These are phyloP conservation scores for Clonostachys rhizophaga DNA, from an alignment of 2,329 filamentous ascomycete species.

Conservation along the genomic window DNA sequence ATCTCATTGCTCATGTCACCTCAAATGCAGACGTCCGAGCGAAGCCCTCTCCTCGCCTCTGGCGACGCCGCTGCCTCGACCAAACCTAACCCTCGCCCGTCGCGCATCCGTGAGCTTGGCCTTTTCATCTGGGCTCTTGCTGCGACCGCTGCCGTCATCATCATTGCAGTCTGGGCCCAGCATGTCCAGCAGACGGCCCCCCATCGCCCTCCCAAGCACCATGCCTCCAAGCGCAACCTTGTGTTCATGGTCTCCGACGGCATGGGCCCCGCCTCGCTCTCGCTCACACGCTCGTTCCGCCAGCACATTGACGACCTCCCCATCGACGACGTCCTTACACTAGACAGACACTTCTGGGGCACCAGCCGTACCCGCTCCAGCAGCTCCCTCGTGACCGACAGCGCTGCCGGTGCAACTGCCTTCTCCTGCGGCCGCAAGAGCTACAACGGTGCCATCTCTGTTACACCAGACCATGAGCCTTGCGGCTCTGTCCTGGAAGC, in stretches of 20 bases:
- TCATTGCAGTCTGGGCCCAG: constrained; percentile 74
- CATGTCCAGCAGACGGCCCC: constrained; percentile 55
- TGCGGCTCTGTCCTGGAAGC: constrained; percentile 93
- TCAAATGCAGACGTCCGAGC: constrained; percentile 37
- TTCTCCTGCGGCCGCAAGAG: constrained; percentile 92
- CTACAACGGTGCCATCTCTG: constrained; percentile 94
- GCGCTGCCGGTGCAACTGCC: constrained; percentile 92
- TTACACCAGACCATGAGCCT: constrained; percentile 77
- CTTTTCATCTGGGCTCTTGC: constrained; percentile 80
- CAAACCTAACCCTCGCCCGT: constrained; percentile 14
- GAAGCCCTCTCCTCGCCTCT: constrained; percentile 34
- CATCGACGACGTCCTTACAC: constrained; percentile 66
- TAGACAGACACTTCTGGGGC: constrained; percentile 89
- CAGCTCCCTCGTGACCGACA: constrained; percentile 86
- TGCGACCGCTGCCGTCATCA: constrained; percentile 72
- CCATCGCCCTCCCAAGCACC: constrained; percentile 19
- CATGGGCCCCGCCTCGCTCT: constrained; percentile 92
- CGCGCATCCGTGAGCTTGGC: constrained; percentile 62
- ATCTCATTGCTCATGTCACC: neutral
- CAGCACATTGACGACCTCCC: constrained; percentile 74
- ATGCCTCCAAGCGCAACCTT: constrained; percentile 75
- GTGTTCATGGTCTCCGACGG: constrained; percentile 99
- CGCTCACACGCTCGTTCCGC: constrained; percentile 79
- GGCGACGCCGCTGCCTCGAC: constrained; percentile 16
- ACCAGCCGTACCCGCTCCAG: constrained; percentile 82